Conservation (phyloP, 306 rosid genomes). For the Casuarina cunninghamiana region DNA sequence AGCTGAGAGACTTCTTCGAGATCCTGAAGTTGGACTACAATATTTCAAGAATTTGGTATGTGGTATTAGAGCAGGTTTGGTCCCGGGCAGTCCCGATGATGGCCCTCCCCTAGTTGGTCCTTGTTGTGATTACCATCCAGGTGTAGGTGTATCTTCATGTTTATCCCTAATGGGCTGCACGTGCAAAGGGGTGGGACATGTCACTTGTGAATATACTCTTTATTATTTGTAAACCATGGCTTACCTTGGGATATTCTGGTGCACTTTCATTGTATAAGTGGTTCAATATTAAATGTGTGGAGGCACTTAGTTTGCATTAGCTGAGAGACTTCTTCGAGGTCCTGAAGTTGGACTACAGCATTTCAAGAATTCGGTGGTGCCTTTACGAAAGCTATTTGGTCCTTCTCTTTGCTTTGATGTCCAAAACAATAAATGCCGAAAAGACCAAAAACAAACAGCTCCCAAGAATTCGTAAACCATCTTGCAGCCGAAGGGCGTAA, state of each 20-base stretch:
- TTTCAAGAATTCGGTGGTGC: neutral
- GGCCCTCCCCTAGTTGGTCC: neutral
- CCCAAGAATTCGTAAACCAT: constrained; percentile 66
- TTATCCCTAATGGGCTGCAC: too few relatives aligned
- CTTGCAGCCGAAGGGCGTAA: constrained; percentile 51
- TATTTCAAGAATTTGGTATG: neutral
- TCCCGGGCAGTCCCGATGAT: too few relatives aligned
- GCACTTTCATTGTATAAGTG: neutral
- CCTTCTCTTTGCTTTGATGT: neutral
- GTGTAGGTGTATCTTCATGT: too few relatives aligned
- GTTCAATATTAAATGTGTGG: neutral
- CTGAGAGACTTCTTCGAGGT: neutral
- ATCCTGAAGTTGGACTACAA: neutral
- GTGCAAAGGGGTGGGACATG: too few relatives aligned
- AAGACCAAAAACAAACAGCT: constrained; percentile 42
- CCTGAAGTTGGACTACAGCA: neutral
- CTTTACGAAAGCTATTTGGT: neutral
- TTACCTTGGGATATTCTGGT: neutral
- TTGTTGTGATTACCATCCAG: too few relatives aligned
- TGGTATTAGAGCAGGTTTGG: too few relatives aligned
- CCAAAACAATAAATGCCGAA: neutral
- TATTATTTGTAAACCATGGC: too few relatives aligned
- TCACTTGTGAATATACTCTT: too few relatives aligned
- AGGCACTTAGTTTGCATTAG: constrained; percentile 5
- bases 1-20: neutral